Evolutionary conservation across 192 early-diverging fungal species (phyloP).

Genomic region (Chytriomyces hyalinus): DNA sequence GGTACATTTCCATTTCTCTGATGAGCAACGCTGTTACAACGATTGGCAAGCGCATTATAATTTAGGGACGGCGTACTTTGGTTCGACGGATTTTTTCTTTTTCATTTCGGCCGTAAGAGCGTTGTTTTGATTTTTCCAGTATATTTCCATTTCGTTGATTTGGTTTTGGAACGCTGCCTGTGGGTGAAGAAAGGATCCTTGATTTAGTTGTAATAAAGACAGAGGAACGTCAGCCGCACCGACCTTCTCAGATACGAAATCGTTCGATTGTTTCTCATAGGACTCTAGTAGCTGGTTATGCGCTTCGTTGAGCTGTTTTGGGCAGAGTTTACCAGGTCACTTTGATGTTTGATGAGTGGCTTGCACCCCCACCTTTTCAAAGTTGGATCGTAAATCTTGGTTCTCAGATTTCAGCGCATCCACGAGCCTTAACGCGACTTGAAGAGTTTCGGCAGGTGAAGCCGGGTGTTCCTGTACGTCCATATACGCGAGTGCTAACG

Average conservation of each 20-base stretch:
- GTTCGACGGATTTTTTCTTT: conserved; percentile 19
- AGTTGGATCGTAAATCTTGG: conserved; percentile 24
- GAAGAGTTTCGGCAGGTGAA: conserved; percentile 25
- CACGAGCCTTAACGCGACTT: conserved; percentile 37
- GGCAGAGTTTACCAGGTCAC: not conserved
- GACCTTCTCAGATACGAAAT: conserved; percentile 27
- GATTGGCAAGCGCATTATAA: not conserved
- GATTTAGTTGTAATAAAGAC: not conserved
- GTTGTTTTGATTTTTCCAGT: conserved; percentile 33
- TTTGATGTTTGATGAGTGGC: not conserved
- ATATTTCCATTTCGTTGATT: conserved; percentile 31
- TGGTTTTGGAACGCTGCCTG: conserved; percentile 30
- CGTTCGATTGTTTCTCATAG: conserved; percentile 28
- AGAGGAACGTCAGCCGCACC: not conserved
- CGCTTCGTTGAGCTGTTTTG: conserved; percentile 26
- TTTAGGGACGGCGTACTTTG: conserved; percentile 14
- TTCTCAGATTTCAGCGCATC: conserved; percentile 40
- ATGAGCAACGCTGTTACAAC: not conserved
- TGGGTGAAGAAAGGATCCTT: not conserved
- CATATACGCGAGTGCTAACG: not conserved
- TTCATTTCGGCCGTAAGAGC: conserved; percentile 9
- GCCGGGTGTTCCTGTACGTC: conserved; percentile 1
- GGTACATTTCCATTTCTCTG: conserved; percentile 32
- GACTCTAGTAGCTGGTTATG: conserved; percentile 10
- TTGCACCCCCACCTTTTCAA: conserved; percentile 32